These are phyloP conservation scores for Salix koriyanagi DNA, from an alignment of 345 rosid genomes.

Conservation along the genomic window DNA sequence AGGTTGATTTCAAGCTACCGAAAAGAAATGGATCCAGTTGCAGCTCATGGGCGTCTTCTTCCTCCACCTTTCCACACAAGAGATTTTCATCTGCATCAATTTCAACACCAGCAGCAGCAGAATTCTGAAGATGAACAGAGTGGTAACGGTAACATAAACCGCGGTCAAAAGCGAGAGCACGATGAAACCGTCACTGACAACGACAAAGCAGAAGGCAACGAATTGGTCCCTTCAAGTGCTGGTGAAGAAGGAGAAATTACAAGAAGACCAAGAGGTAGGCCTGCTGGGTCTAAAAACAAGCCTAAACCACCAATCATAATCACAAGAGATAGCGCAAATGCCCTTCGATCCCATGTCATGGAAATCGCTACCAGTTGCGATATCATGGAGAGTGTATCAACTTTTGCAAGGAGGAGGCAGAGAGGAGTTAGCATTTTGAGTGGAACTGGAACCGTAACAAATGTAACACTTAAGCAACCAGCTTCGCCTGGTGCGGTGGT, in stretches of 20 bases:
- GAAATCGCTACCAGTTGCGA: conserved; percentile 79
- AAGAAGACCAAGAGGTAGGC: conserved; percentile 79
- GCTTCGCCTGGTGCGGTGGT: conserved; percentile 75
- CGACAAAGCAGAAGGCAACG: conserved; percentile 33
- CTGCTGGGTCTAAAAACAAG: conserved; percentile 86
- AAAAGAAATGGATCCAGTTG: conserved; percentile 58
- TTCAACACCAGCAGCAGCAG: conserved; percentile 47
- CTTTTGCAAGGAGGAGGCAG: conserved; percentile 73
- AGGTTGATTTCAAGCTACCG: background rate
- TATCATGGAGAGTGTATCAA: conserved; percentile 70
- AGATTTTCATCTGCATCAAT: conserved; percentile 75
- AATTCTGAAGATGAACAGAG: conserved; percentile 46
- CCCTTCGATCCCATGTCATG: conserved; percentile 89
- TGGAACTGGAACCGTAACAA: conserved; percentile 82
- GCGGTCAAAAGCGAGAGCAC: conserved; percentile 65
- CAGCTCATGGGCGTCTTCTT: conserved; percentile 70
- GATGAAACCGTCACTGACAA: conserved; percentile 31
- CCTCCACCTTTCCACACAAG: conserved; percentile 80
- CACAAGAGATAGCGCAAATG: conserved; percentile 92
- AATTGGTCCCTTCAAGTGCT: conserved; percentile 25
- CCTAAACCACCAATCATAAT: conserved; percentile 91
- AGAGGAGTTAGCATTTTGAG: conserved; percentile 85
- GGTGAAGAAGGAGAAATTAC: conserved; percentile 50
- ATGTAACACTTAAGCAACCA: conserved; percentile 76
- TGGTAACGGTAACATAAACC: conserved; percentile 32